These are phyloP conservation scores for Fraxinus sp. DNA, from an alignment of 305 asterid genomes.

Conservation along the genomic window DNA sequence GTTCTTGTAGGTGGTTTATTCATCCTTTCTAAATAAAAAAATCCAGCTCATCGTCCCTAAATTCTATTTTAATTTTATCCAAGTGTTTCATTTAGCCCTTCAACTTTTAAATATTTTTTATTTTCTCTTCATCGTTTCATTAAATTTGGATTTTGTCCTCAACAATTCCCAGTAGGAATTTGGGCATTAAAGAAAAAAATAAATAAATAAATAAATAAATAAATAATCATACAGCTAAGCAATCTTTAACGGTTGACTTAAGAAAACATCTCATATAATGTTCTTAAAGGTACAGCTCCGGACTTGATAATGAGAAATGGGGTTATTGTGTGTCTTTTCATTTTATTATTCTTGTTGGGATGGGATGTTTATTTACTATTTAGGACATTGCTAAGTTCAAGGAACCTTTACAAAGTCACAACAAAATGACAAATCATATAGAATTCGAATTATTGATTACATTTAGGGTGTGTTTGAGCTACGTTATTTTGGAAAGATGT, in stretches of 20 bases:
- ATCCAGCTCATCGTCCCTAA: conserved; percentile 30
- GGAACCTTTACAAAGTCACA: conserved; percentile 29
- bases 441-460: neutral
- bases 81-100: neutral
- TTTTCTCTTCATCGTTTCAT: neutral
- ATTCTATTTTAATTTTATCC: neutral
- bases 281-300: conserved; percentile 27
- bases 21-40: conserved; percentile 4
- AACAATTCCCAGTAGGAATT: neutral
- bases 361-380: conserved; percentile 20
- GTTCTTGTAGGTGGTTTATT: conserved; percentile 20
- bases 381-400: conserved; percentile 24
- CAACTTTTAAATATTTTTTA: neutral
- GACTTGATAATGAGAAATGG: conserved; percentile 33
- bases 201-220: neutral
- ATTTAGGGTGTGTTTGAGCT: too few species aligned
- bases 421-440: conserved; percentile 6
- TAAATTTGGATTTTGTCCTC: neutral
- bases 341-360: conserved; percentile 19
- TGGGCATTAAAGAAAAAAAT: neutral
- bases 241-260: conserved; percentile 38
- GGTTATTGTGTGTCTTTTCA: conserved; percentile 34
- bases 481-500: too few species aligned
- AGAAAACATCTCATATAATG: conserved; percentile 33
- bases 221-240: conserved; percentile 31